Percentiles rank a stretch among this genome's conserved stretches.
Conservation (phyloP, 441 rosid genomes). For the Francoa sonchifolia region DNA sequence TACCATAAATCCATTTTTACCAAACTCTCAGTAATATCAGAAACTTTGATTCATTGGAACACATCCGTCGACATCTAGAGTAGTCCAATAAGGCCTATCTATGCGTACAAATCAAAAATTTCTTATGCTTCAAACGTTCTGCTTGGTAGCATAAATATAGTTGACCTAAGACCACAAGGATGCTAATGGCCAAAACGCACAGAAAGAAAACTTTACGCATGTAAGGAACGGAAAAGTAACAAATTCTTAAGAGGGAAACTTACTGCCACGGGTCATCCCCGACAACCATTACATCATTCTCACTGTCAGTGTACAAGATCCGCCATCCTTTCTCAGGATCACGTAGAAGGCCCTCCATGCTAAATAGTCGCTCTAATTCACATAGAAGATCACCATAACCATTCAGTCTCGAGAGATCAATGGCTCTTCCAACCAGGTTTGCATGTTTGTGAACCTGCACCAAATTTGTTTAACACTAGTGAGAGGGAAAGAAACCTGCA, state of each 20-base stretch:
- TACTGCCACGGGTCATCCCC: constrained; percentile 98
- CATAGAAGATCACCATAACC: constrained; percentile 20
- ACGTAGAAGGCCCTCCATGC: constrained; percentile 71
- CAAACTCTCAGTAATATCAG: too few species aligned
- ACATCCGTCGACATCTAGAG: too few species aligned
- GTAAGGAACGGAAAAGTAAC: background rate
- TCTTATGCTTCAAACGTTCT: too few species aligned
- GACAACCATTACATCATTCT: constrained; percentile 86
- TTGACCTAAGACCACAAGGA: background rate
- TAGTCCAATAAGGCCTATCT: too few species aligned
- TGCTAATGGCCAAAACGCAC: too few species aligned
- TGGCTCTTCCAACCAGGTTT: constrained; percentile 81
- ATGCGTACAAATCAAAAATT: too few species aligned
- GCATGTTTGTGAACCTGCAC: constrained; percentile 94
- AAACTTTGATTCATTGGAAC: too few species aligned
- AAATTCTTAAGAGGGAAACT: constrained; percentile 21
- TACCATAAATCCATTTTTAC: too few species aligned
- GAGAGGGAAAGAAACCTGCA: constrained; percentile 6
- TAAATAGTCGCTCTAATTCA: constrained; percentile 61
- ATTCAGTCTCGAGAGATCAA: constrained; percentile 25
- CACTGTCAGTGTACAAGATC: constrained; percentile 78
- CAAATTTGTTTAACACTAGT: constrained; percentile 9
- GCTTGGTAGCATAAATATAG: too few species aligned
- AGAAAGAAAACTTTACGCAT: constrained; percentile 3
- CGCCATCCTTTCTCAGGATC: constrained; percentile 80